Conservation (phyloP, 345 rosid genomes). For the Rhizophora mangle region DNA sequence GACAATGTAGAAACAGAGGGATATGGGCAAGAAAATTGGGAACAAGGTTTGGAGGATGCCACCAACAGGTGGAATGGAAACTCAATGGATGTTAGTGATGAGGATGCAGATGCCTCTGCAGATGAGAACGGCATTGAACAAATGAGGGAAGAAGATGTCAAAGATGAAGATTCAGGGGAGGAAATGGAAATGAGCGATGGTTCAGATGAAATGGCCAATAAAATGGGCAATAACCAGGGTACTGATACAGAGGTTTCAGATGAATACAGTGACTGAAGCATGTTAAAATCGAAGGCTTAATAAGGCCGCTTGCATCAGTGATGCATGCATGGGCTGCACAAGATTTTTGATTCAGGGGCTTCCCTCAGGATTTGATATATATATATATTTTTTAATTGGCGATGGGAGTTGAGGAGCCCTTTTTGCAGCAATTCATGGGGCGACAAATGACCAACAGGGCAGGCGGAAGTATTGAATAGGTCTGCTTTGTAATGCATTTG, state of each 20-base stretch:
- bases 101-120: conserved; percentile 49
- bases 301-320: too few relatives aligned
- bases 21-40: conserved; percentile 61
- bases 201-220: conserved; percentile 39
- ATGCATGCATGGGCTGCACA: too few relatives aligned
- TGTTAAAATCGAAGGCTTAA: too few relatives aligned
- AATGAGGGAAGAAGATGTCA: conserved; percentile 33
- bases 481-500: conserved; percentile 14
- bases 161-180: conserved; percentile 40
- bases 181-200: conserved; percentile 47
- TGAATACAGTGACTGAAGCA: conserved; percentile 65
- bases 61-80: conserved; percentile 52
- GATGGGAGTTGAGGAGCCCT: conserved; percentile 2
- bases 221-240: conserved; percentile 35
- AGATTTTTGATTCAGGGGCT: conserved; percentile 27
- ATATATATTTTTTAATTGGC: neutral
- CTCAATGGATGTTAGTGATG: conserved; percentile 50
- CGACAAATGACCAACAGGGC: conserved; percentile 1
- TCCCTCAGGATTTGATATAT: neutral
- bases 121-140: conserved; percentile 34
- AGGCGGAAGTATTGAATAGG: conserved; percentile 15
- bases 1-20: conserved; percentile 52
- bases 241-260: conserved; percentile 55
- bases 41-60: conserved; percentile 24
- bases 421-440: neutral